These are phyloP conservation scores for Trichoderma gamsii DNA, from an alignment of 495 filamentous ascomycete genomes.

Conservation along the genomic window DNA sequence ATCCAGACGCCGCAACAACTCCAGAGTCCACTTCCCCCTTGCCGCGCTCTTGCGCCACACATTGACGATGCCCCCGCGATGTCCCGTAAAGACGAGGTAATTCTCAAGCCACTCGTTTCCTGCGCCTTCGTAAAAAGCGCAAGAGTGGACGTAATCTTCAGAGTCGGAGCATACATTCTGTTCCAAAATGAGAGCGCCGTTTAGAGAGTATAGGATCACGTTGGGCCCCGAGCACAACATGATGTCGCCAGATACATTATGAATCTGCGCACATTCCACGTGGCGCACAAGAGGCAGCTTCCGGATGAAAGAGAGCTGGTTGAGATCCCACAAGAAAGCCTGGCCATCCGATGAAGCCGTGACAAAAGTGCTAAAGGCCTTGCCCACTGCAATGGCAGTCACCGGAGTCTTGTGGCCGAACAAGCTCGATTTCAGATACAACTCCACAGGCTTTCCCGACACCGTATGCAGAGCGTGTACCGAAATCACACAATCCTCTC, in stretches of 20 bases:
- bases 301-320: conserved; percentile 77
- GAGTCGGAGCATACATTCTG: conserved; percentile 66
- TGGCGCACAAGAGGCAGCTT: conserved; percentile 50
- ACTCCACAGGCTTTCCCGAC: conserved; percentile 61
- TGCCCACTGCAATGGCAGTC: conserved; percentile 71
- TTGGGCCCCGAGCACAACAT: conserved; percentile 71
- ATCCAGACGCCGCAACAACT: conserved; percentile 68
- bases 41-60: conserved; percentile 51
- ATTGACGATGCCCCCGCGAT: conserved; percentile 77
- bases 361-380: conserved; percentile 79
- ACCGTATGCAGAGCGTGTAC: conserved; percentile 62
- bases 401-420: conserved; percentile 86
- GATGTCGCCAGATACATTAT: conserved; percentile 83
- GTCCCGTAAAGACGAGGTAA: conserved; percentile 82
- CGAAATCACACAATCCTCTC: conserved; percentile 83
- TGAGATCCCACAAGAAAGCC: conserved; percentile 88
- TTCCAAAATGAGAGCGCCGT: conserved; percentile 73
- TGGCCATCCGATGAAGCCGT: conserved; percentile 75
- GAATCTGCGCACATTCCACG: conserved; percentile 72
- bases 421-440: conserved; percentile 71
- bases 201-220: conserved; percentile 78
- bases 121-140: conserved; percentile 88
- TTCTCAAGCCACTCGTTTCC: conserved; percentile 91
- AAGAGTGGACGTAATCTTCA: conserved; percentile 70
- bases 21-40: conserved; percentile 43